Conservation (phyloP, 352 stramenopile genomes). For the Phytophthora aleatoria region DNA sequence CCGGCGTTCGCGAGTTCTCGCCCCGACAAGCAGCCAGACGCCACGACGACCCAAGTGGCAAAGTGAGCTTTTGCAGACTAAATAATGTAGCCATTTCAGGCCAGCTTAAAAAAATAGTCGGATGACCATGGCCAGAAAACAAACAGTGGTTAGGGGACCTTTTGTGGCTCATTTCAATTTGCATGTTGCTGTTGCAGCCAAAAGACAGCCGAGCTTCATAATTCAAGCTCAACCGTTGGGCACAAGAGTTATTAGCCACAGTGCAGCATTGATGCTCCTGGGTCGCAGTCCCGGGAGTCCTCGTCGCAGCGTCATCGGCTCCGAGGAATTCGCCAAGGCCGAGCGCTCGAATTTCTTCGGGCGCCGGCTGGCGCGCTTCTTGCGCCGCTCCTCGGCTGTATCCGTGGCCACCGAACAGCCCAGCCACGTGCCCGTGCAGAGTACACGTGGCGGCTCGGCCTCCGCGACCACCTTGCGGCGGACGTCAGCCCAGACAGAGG, state of each 20-base stretch:
- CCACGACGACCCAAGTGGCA: not conserved
- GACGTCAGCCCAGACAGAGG: constrained; percentile 4
- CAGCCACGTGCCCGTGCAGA: not conserved
- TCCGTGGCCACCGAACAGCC: constrained; percentile 26
- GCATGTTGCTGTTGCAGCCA: constrained; percentile 13
- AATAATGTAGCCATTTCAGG: constrained; percentile 25
- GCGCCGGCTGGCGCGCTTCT: constrained; percentile 49
- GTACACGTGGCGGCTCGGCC: not conserved
- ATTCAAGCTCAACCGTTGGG: constrained; percentile 15
- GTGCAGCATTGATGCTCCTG: constrained; percentile 31
- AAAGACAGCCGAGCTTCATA: not conserved
- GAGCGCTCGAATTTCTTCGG: constrained; percentile 51
- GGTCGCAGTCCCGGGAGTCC: constrained; percentile 23
- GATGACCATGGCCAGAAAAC: constrained; percentile 8
- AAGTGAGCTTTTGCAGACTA: constrained; percentile 15
- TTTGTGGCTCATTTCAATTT: constrained; percentile 27
- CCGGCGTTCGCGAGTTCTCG: constrained; percentile 79
- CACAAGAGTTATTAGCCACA: not conserved
- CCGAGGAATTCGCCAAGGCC: constrained; percentile 37
- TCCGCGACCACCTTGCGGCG: constrained; percentile 14
- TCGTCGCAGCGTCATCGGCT: constrained; percentile 31
- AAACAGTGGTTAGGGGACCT: constrained; percentile 9
- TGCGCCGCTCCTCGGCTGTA: constrained; percentile 51
- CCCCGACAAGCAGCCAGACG: constrained; percentile 73
- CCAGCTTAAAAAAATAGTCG: constrained; percentile 22